A percentile compares a stretch with the other conserved stretches of the same genome.
Evolutionary conservation across 768 basidiomycete genomes (phyloP).

Genomic region (Termitomyces sp.): DNA sequence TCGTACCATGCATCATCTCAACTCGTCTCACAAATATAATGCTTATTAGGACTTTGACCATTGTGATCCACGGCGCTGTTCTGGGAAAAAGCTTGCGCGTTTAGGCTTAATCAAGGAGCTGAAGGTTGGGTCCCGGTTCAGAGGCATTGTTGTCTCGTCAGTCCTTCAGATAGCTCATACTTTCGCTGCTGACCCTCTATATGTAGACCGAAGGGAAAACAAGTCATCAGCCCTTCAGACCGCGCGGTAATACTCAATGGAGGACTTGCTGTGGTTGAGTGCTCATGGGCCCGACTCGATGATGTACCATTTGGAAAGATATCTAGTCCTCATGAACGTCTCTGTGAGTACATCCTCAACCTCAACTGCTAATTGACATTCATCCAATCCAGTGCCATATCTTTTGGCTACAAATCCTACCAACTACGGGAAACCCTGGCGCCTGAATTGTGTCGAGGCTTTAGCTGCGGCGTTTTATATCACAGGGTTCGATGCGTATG

Average conservation of each 20-base stretch:
- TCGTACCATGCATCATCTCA: neutral
- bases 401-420: slow-evolving; percentile 94
- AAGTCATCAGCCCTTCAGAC: slow-evolving; percentile 79
- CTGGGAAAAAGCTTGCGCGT: slow-evolving; percentile 87
- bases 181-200: neutral
- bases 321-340: slow-evolving; percentile 85
- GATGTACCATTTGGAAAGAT: slow-evolving; percentile 96
- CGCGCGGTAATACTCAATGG: slow-evolving; percentile 66
- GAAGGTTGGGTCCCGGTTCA: slow-evolving; percentile 79
- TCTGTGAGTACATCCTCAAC: slow-evolving; percentile 49
- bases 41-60: slow-evolving; percentile 99
- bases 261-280: slow-evolving; percentile 97
- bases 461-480: slow-evolving; percentile 95
- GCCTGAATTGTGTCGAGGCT: slow-evolving; percentile 91
- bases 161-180: slow-evolving; percentile 25
- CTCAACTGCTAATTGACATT: neutral
- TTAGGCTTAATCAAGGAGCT: slow-evolving; percentile 83
- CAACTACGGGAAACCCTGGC: slow-evolving; percentile 98
- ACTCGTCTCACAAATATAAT: neutral
- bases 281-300: slow-evolving; percentile 94
- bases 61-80: slow-evolving; percentile 82
- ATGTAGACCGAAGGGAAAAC: slow-evolving; percentile 76
- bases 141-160: slow-evolving; percentile 93
- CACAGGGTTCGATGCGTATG: slow-evolving; percentile 80
- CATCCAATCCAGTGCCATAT: slow-evolving; percentile 72